Evolutionary conservation across 2,329 filamentous ascomycete species (phyloP).

Genomic region (Albophoma yamanashiensis): DNA sequence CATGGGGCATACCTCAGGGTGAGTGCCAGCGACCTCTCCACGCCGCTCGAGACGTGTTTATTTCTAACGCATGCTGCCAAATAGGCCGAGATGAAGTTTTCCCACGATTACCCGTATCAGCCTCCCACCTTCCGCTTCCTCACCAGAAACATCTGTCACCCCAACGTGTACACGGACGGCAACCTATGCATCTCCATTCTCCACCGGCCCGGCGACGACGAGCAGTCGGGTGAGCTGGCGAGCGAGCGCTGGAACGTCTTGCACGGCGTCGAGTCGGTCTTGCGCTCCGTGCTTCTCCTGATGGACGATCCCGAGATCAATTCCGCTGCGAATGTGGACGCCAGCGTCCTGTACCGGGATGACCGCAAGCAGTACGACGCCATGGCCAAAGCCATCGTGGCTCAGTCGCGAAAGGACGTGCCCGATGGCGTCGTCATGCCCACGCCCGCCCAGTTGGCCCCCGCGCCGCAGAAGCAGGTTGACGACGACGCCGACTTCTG

Average conservation of each 20-base stretch:
- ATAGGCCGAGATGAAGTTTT: slow-evolving; percentile 76
- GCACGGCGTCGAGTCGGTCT: slow-evolving; percentile 87
- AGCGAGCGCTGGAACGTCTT: slow-evolving; percentile 91
- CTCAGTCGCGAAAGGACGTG: slow-evolving; percentile 66
- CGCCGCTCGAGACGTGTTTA: neutral
- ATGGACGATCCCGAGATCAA: slow-evolving; percentile 90
- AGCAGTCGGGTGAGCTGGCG: slow-evolving; percentile 81
- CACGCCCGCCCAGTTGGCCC: slow-evolving; percentile 52
- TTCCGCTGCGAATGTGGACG: slow-evolving; percentile 91
- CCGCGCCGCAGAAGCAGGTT: slow-evolving; percentile 46
- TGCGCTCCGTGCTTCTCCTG: slow-evolving; percentile 83
- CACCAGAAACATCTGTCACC: slow-evolving; percentile 67
- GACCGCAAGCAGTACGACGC: slow-evolving; percentile 57
- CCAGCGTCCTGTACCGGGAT: slow-evolving; percentile 75
- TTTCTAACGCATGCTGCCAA: neutral
- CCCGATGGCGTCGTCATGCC: slow-evolving; percentile 76
- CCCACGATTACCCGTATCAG: slow-evolving; percentile 77
- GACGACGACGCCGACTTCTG: slow-evolving; percentile 75
- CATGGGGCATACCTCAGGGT: slow-evolving; percentile 85
- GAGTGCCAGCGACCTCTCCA: slow-evolving; percentile 5
- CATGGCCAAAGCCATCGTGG: slow-evolving; percentile 58
- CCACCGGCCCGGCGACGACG: slow-evolving; percentile 82
- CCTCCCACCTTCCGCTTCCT: slow-evolving; percentile 85
- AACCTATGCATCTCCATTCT: slow-evolving; percentile 94
- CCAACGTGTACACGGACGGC: slow-evolving; percentile 87